Percentiles rank a stretch among this genome's conserved stretches.
These are phyloP conservation scores for Brassica juncea DNA, from an alignment of 345 rosid genomes.

Conservation along the genomic window DNA sequence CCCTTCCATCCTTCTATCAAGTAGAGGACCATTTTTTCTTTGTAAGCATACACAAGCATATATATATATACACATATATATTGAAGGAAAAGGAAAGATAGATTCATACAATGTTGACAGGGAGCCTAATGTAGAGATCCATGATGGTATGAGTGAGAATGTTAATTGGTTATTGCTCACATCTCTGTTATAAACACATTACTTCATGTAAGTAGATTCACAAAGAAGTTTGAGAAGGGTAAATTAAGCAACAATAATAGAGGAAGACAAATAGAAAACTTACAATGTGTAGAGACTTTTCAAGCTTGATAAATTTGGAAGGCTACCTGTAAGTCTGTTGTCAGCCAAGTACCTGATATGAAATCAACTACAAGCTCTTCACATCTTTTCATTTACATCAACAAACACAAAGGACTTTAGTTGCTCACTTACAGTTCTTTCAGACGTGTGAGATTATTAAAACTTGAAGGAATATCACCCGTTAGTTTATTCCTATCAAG, in stretches of 20 bases:
- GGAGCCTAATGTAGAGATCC: constrained; percentile 53
- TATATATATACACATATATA: not conserved
- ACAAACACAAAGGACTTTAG: not conserved
- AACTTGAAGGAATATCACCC: constrained; percentile 56
- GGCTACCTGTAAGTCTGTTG: constrained; percentile 57
- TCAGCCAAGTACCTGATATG: constrained; percentile 69
- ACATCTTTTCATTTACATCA: not conserved
- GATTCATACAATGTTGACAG: constrained; percentile 70
- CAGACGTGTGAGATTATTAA: constrained; percentile 60
- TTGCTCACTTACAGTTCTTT: constrained; percentile 61
- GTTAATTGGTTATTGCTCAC: constrained; percentile 73
- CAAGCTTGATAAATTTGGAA: constrained; percentile 69
- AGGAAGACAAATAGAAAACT: constrained; percentile 33
- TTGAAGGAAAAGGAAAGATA: not conserved
- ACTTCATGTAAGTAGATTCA: not conserved
- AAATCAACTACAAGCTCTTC: constrained; percentile 12
- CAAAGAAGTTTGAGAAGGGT: not conserved
- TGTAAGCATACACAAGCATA: not conserved
- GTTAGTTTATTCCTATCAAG: constrained; percentile 62
- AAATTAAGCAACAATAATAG: not conserved
- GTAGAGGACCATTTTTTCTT: not conserved
- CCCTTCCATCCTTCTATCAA: constrained; percentile 63
- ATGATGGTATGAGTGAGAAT: constrained; percentile 51
- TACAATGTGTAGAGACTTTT: constrained; percentile 59
- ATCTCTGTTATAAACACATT: constrained; percentile 54